Evolutionary conservation across 495 filamentous ascomycete genomes (phyloP).

Genomic region (Xylaria grammica): DNA sequence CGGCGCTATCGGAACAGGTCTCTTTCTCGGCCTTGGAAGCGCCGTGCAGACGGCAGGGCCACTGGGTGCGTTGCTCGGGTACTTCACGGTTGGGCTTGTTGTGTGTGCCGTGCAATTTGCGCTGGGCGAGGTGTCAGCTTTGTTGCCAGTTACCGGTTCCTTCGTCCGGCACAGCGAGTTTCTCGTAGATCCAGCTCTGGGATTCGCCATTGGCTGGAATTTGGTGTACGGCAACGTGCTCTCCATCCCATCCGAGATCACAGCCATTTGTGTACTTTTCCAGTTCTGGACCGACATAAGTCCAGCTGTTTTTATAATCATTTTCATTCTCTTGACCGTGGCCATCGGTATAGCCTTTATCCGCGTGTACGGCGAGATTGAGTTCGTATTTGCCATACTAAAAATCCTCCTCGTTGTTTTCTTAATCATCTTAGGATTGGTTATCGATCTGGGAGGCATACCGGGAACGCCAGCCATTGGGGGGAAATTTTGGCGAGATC

Average conservation of each 20-base stretch:
- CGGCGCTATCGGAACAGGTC: conserved; percentile 60
- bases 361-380: conserved; percentile 61
- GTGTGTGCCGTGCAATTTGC: conserved; percentile 59
- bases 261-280: conserved; percentile 65
- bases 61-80: conserved; percentile 57
- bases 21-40: conserved; percentile 55
- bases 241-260: conserved; percentile 64
- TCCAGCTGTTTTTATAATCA: conserved; percentile 58
- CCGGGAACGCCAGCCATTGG: conserved; percentile 53
- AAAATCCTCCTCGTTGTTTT: conserved; percentile 62
- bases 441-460: conserved; percentile 64
- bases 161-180: conserved; percentile 71
- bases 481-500: conserved; percentile 56
- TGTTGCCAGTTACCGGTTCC: conserved; percentile 63
- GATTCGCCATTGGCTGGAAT: conserved; percentile 77
- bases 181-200: conserved; percentile 76
- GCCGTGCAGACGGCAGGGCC: conserved; percentile 55
- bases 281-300: conserved; percentile 64
- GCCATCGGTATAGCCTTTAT: conserved; percentile 59
- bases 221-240: conserved; percentile 55
- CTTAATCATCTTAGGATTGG: conserved; percentile 56
- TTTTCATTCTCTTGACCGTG: conserved; percentile 60
- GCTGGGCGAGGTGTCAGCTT: conserved; percentile 63
- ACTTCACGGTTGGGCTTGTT: conserved; percentile 56
- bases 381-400: conserved; percentile 61